Conservation (phyloP, 306 rosid species). For the Cucurbita pepo region DNA sequence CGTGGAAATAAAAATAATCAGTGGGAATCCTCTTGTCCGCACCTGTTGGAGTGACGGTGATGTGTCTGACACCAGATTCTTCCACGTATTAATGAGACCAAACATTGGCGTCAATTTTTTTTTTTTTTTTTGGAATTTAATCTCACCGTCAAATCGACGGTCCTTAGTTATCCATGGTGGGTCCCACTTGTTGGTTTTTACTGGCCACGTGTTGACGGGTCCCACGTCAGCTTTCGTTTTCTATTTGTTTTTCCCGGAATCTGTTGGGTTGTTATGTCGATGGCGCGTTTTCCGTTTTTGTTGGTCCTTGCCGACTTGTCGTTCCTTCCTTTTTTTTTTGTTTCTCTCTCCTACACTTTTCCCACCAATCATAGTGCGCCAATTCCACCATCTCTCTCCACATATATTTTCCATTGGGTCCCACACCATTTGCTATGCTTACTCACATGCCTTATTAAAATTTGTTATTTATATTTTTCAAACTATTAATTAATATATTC, state of each 20-base stretch:
- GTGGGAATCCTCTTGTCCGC: constrained; percentile 1
- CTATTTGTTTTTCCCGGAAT: background rate
- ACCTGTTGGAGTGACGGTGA: constrained; percentile 3
- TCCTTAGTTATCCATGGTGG: background rate
- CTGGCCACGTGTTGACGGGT: background rate
- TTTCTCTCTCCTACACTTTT: background rate
- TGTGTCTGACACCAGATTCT: constrained; percentile 7
- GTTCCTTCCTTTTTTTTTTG: background rate
- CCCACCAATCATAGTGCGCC: background rate
- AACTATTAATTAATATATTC: background rate
- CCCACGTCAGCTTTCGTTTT: background rate
- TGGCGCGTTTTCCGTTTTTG: background rate
- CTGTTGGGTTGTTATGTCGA: background rate
- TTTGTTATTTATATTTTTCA: background rate
- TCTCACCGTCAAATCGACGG: constrained; percentile 2
- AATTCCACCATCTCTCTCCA: background rate
- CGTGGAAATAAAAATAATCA: background rate
- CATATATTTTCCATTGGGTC: background rate
- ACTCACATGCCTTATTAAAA: background rate
- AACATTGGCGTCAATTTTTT: background rate
- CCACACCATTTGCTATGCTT: background rate
- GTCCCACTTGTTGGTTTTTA: background rate
- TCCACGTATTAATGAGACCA: constrained; percentile 2
- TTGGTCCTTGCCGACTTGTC: constrained; percentile 1
- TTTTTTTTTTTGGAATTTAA: no score